A percentile compares a stretch with the other conserved stretches of the same genome.
phyloP scores from a whole-genome alignment of 1,284 basidiomycete genomes.

The Cronartium quercuum region DNA sequence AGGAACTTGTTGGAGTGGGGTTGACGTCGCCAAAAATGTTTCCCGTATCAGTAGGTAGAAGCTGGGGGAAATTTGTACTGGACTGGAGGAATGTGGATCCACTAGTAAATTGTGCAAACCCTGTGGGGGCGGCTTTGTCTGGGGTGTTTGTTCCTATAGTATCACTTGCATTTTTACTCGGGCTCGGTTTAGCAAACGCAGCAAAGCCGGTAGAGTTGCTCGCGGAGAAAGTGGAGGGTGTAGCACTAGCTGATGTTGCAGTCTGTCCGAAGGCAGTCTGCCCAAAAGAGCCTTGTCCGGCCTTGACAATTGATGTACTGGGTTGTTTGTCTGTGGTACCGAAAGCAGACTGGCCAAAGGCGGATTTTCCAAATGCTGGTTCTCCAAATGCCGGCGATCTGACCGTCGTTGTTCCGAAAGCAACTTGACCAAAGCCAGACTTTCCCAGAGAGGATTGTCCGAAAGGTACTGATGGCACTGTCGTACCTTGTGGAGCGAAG shows the following conservation, averaged over 20 bases:
- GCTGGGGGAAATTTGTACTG: neutral
- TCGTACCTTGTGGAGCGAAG: neutral
- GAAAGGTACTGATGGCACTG: neutral
- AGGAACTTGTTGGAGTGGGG: neutral
- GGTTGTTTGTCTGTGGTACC: neutral
- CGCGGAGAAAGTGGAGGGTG: neutral
- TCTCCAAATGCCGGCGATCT: neutral
- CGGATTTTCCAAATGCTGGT: slow-evolving; percentile 9
- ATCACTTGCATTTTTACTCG: neutral
- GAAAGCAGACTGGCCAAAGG: neutral
- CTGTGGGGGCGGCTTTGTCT: neutral
- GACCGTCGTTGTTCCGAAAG: neutral
- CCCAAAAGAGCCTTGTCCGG: neutral
- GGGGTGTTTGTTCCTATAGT: neutral
- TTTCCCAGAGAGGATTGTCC: neutral
- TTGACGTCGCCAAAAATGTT: neutral
- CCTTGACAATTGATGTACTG: neutral
- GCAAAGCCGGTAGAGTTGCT: slow-evolving; percentile 8
- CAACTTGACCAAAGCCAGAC: neutral
- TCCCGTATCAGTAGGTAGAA: neutral
- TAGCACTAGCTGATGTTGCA: neutral
- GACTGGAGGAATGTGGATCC: neutral
- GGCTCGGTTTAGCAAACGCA: slow-evolving; percentile 9
- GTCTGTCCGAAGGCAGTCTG: neutral
- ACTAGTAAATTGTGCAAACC: slow-evolving; percentile 31